A percentile compares a stretch with the other conserved stretches of the same genome.
Conservation (phyloP, 108 stramenopile species). For the Licmophora abbreviata region DNA sequence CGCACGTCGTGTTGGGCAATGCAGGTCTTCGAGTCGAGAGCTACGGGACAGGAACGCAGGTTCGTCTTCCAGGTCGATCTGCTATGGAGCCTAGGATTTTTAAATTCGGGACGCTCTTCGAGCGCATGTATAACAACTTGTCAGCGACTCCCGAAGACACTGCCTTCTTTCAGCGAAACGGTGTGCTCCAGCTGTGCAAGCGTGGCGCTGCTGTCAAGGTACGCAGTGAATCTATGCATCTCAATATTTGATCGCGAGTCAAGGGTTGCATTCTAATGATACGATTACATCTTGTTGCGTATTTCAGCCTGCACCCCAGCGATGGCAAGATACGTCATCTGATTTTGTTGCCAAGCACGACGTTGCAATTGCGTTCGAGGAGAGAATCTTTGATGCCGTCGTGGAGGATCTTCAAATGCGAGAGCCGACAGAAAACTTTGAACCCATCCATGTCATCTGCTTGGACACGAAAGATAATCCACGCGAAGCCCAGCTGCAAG, state of each 20-base stretch:
- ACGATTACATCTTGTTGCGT: background rate
- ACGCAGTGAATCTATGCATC: constrained; percentile 43
- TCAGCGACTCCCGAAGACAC: constrained; percentile 73
- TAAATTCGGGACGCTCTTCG: constrained; percentile 86
- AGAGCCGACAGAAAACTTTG: constrained; percentile 84
- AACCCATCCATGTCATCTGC: constrained; percentile 85
- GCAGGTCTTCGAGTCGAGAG: constrained; percentile 75
- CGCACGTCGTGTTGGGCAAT: constrained; percentile 80
- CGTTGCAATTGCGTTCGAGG: constrained; percentile 87
- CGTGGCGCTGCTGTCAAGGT: constrained; percentile 83
- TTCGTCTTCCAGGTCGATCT: constrained; percentile 53
- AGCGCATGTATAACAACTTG: constrained; percentile 77
- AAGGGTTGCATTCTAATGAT: no score
- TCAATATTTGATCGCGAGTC: constrained; percentile 4
- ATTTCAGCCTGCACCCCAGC: constrained; percentile 45
- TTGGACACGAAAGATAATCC: constrained; percentile 93
- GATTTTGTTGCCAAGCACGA: constrained; percentile 56
- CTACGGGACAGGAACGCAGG: constrained; percentile 88
- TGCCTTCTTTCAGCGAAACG: constrained; percentile 77
- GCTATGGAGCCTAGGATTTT: constrained; percentile 81
- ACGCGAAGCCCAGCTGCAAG: constrained; percentile 78
- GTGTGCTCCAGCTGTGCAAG: constrained; percentile 78
- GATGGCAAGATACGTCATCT: constrained; percentile 83
- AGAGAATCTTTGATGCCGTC: constrained; percentile 89
- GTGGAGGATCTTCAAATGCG: constrained; percentile 86